Conservation (phyloP, 108 stramenopile genomes). For the Poteriospumella lacustris region DNA sequence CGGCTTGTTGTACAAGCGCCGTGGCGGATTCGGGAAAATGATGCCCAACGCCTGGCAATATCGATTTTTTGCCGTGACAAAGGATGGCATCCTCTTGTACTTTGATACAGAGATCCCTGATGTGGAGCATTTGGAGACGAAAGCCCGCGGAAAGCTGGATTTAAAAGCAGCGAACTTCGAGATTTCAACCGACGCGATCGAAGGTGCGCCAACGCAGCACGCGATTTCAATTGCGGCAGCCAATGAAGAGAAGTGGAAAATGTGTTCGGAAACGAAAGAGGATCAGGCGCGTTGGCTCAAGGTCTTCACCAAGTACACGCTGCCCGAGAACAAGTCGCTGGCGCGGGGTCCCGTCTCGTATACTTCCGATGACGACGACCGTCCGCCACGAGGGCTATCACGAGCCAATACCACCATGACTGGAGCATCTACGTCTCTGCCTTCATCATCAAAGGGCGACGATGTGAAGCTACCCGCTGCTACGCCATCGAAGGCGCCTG, state of each 20-base stretch:
- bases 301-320: neutral
- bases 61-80: constrained; percentile 9
- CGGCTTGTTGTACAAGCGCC: constrained; percentile 47
- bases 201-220: constrained; percentile 15
- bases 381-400: too few species aligned
- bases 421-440: too few species aligned
- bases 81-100: constrained; percentile 16
- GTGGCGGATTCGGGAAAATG: constrained; percentile 55
- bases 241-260: constrained; percentile 25
- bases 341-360: too few species aligned
- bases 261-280: constrained; percentile 20
- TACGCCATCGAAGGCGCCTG: too few species aligned
- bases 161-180: neutral
- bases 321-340: too few species aligned
- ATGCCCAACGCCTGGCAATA: constrained; percentile 28
- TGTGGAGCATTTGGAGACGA: neutral
- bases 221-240: neutral
- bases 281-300: neutral
- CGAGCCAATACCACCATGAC: too few species aligned
- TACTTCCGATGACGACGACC: too few species aligned
- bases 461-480: too few species aligned
- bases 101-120: constrained; percentile 14
- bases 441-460: too few species aligned
- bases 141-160: constrained; percentile 11
- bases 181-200: neutral